Conservation (phyloP, 1,284 basidiomycete species). For the Naganishia sp. region DNA sequence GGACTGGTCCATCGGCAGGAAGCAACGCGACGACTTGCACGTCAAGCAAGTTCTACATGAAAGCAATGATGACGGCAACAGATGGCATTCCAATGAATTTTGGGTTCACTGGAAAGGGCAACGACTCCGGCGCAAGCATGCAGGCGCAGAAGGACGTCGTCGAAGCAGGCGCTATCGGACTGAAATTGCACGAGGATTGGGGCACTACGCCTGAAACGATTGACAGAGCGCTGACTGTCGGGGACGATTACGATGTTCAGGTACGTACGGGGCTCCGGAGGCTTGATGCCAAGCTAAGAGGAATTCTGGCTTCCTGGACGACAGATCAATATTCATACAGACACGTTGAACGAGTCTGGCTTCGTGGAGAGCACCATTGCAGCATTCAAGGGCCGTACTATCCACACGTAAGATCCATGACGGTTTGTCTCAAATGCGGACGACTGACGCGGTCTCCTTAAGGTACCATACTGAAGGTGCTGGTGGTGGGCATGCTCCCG, state of each 20-base stretch:
- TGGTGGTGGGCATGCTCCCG: constrained; percentile 94
- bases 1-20: constrained; percentile 88
- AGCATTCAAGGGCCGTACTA: constrained; percentile 87
- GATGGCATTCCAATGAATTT: constrained; percentile 90
- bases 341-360: constrained; percentile 92
- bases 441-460: constrained; percentile 17
- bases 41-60: constrained; percentile 80
- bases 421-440: too few species aligned
- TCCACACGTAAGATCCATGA: constrained; percentile 67
- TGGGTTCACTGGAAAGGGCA: constrained; percentile 90
- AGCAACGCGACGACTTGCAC: constrained; percentile 96
- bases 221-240: constrained; percentile 74
- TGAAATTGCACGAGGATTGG: constrained; percentile 99
- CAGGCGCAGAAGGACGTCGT: constrained; percentile 76
- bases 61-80: constrained; percentile 82
- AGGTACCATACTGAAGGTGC: constrained; percentile 90
- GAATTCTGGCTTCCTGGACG: neutral
- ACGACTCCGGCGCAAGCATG: constrained; percentile 71
- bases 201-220: constrained; percentile 88
- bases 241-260: constrained; percentile 92
- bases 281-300: constrained; percentile 2
- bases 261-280: constrained; percentile 51
- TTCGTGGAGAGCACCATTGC: constrained; percentile 71
- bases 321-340: constrained; percentile 93
- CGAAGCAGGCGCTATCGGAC: constrained; percentile 80